phyloP scores from a whole-genome alignment of 345 rosid genomes.

The Isatis tinctoria region DNA sequence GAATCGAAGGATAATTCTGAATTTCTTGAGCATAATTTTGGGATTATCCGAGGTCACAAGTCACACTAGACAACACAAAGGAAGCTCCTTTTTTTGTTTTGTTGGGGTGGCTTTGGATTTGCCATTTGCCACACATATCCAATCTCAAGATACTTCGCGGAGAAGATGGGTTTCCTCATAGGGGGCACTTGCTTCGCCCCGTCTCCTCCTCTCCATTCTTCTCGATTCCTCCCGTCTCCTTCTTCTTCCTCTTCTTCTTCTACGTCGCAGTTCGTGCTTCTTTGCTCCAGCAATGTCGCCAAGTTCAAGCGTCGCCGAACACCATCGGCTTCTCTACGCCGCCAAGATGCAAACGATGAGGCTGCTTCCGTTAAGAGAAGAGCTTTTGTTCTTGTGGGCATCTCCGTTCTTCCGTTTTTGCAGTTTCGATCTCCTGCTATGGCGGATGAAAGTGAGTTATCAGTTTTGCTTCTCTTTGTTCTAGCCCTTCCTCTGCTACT shows the following conservation, averaged over 20 bases:
- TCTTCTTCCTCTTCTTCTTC: slow-evolving; percentile 18
- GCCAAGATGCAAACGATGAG: slow-evolving; percentile 33
- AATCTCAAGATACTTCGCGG: slow-evolving; percentile 22
- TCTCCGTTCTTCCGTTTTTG: slow-evolving; percentile 67
- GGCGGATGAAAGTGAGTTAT: slow-evolving; percentile 27
- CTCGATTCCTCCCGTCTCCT: slow-evolving; percentile 27
- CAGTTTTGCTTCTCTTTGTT: background rate
- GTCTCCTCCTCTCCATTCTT: slow-evolving; percentile 31
- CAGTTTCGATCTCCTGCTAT: slow-evolving; percentile 33
- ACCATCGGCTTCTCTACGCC: slow-evolving; percentile 38
- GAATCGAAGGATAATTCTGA: background rate
- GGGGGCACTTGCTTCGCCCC: slow-evolving; percentile 48
- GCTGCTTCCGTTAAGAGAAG: slow-evolving; percentile 40
- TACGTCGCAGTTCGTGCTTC: slow-evolving; percentile 33
- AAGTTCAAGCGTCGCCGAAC: slow-evolving; percentile 35
- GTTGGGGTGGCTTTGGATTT: background rate
- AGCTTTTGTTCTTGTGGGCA: slow-evolving; percentile 54
- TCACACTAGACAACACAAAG: background rate
- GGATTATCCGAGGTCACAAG: background rate
- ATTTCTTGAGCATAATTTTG: background rate
- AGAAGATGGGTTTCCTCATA: slow-evolving; percentile 41
- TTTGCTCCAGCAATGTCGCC: slow-evolving; percentile 33
- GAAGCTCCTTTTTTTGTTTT: background rate
- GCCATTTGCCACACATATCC: slow-evolving; percentile 29
- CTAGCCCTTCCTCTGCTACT: background rate